Percentiles rank a stretch among this genome's conserved stretches.
Conservation (phyloP, 805 yeast species). For the Yueomyces sp. region DNA sequence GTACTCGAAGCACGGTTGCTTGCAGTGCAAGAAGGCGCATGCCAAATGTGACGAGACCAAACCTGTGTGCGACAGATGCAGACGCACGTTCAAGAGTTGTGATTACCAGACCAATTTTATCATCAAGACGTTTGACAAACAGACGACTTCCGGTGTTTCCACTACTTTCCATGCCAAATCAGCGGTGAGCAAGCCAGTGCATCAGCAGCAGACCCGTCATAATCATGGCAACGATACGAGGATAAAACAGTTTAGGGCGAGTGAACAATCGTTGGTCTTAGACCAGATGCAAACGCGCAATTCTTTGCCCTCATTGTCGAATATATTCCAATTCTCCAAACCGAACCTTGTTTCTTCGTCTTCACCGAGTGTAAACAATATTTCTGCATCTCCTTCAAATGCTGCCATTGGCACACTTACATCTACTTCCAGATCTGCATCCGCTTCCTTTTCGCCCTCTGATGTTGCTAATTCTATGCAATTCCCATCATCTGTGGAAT, state of each 20-base stretch:
- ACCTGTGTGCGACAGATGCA: slow-evolving; percentile 3
- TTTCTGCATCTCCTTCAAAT: neutral
- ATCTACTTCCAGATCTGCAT: neutral
- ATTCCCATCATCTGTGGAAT: too few relatives aligned
- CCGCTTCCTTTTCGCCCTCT: too few relatives aligned
- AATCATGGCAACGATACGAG: neutral
- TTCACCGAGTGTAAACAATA: neutral
- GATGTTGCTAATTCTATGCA: too few relatives aligned
- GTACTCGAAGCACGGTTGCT: slow-evolving; percentile 3
- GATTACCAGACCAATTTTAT: neutral
- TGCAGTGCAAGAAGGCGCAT: slow-evolving; percentile 4
- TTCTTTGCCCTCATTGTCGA: neutral
- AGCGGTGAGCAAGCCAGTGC: too few relatives aligned
- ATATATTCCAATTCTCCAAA: too few relatives aligned
- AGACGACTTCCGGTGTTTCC: neutral
- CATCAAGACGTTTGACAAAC: neutral
- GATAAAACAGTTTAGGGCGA: neutral
- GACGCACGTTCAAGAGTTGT: neutral
- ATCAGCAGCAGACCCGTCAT: too few relatives aligned
- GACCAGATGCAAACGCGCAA: too few relatives aligned
- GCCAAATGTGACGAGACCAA: slow-evolving; percentile 4
- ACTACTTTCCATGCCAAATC: neutral
- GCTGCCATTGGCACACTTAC: neutral
- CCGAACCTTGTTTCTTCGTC: neutral
- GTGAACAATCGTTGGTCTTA: too few relatives aligned